Evolutionary conservation across 2,329 filamentous ascomycete species (phyloP), one percentile per base, ranked within the genome.

Genomic region (Exophiala alcalophila): DNA sequence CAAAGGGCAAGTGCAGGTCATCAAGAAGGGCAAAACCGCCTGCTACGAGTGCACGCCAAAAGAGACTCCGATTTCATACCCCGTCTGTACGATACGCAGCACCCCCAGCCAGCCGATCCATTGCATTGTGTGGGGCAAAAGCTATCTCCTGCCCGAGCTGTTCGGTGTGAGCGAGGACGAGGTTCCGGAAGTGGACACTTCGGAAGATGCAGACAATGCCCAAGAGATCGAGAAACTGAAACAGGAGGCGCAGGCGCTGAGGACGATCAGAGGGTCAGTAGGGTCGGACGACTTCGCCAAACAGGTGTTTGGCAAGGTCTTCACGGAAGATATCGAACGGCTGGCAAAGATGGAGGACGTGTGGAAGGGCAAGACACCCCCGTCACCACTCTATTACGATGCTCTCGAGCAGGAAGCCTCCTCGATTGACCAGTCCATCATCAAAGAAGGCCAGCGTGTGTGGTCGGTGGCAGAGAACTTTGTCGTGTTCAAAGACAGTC

Each of bases 111-210:
- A 97, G 59, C 87, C 91, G 1, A 97, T 98, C 29, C 92, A 98
- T 67, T 97, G 92, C 69, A 98, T 98, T 49, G 91, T 98, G 2
- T 98, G 92, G 92, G 91, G 80, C 14, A 98, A 97, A 69, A 95
- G 89, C 63, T 98, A 97, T 63, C 75, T 98, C 6, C 78, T 98
- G 48, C 92, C 88, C 74, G 92, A 98, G 64, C 81, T 98, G 5
- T 98, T 96, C 57, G 92, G 92, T 12, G 80, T 81, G 3, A 94
- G 88, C 56, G 91, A 97, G 64, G 88, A 96, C 48, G 84, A 91
- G 51, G 77, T 84, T 1, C 76, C 81, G 1, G 79, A 83, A 26
- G 78, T 97, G 49, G 90, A 96, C 59, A 79, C 86, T 54, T 83
- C 85, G 1, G 78, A 84, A 54, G 84, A 94, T 60, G 74, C 79